Base-by-base conservation (phyloP, 257 asterid genomes). In the Petrea volubilis region DNA sequence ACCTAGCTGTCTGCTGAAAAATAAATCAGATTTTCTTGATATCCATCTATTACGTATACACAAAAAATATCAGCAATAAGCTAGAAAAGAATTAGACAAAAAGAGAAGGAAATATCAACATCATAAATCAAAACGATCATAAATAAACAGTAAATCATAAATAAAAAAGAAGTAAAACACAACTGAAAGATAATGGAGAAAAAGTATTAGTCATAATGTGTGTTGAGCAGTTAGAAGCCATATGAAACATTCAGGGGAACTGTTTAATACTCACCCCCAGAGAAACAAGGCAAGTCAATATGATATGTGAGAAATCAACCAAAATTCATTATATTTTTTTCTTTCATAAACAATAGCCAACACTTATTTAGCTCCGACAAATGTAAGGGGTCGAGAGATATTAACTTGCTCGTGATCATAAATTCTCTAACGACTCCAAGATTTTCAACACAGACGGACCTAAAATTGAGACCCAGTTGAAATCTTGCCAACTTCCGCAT, bases 1-100 rank as follows among this genome's bases (percentile, higher is more conserved):
- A 46, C 59, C 13, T 31, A 24, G n/a, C 25, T 12, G 59, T 63
- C 40, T 7, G 72, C 72, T 60, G 71, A 66, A 49, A 63, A 58
- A 2, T 4, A 64, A 67, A 49, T 31, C 59, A 41, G 23, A 21
- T n/a, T 36, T 25, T 20, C 23, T 38, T 33, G 34, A 23, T 43
- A 36, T 56, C 28, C 68, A 41, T 57, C 18, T 6, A 7, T 27
- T 24, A 47, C 2, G 49, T 23, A 33, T 13, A 41, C 36, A 23
- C 10, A 44, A 62, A 24, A n/a, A 41, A 2, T 57, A 66, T 33
- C 64, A 33, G 38, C 49, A 64, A 57, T 24, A 34, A 25, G 21
- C 29, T 40, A 27, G 50, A 28, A 38, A 43, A 13, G 44, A 18
- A 13, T 44, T 24, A 77, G 33, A 47, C 6, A n/a, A 28, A 20